Base-by-base conservation (phyloP, 805 yeast species). In the Tetrapisispora namnaoensis region DNA sequence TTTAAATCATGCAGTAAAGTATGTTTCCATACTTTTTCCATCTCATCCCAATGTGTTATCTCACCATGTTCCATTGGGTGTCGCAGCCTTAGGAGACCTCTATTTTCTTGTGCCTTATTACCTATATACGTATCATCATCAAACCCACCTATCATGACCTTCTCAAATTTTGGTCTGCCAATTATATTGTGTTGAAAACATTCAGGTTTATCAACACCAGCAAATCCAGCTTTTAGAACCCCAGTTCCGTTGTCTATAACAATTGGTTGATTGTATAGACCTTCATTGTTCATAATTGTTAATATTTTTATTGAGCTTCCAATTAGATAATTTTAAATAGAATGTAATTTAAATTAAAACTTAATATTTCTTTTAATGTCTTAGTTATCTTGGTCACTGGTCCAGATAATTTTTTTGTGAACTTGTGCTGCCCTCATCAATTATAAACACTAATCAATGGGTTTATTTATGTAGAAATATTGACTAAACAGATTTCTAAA, bases 221-320 rank as follows among this genome's bases (percentile, higher is more conserved):
- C 95, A 65, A 90, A 86, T 1, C 98, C 97, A 1, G 95, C 86
- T 61, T 88, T 85, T 48, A 90, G 71, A 37, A 76, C 74, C 1
- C 95, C 95, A 3, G 95, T 83, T 8, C 98, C 96, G 66, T 81
- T 82, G 62, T 84, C 91, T n/a, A 84, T 68, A 36, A 84, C 88
- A 34, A 84, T 71, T 3, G 90, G 89, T 63, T 84, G 91, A 58
- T 83, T 83, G 48, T 77, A 72, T 21, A 79, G 65, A 27, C 36
- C 47, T 21, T 46, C 49, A 22, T 32, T 17, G 7, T 21, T 34
- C 24, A 22, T 24, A 11, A 9, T 21, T 17, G 13, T 14, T 32
- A 14, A 32, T 13, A 13, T 10, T 8, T 13, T 11, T 32, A 14
- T 32, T 32, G 14, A 32, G 5, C 13, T 32, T 8, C 4, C 28